Evolutionary conservation across 352 stramenopile species (phyloP), one percentile per base, ranked within the genome.

Genomic region (Saprolegnia diclina): DNA sequence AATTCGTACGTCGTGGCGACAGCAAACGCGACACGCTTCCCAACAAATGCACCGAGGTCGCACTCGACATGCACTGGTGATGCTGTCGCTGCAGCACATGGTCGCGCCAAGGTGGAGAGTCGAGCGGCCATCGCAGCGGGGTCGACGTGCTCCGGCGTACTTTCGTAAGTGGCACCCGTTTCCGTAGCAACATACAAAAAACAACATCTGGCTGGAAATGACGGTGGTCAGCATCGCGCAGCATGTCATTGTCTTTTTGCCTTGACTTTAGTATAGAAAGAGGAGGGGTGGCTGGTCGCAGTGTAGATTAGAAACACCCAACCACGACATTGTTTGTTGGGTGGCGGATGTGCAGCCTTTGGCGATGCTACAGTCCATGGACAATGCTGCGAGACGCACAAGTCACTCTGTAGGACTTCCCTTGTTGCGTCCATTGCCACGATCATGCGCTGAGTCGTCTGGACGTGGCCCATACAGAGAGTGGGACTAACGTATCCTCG

Each of bases 1-100:
- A 69, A 69, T 16, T 61, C 63, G 22, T 69, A 69, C 9, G 54
- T 61, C 42, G 63, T 69, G 52, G 52, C 63, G 19, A 37, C 24
- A 0, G 45, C 48, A 38, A 69, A 69, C 9, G 10, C 50, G 10
- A 69, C n/a, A 11, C 53, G 48, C 37, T 69, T 69, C 13, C 13
- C 18, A 3, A 10, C 42, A n/a, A 48, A n/a, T 11, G 11, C 42
- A 48, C 13, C 42, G 13, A 48, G 42, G 18, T 48, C 42, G 18
- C 42, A 48, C 1, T 48, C 42, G 42, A 48, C 42, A n/a, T 48
- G 42, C 42, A 48, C 1, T 3, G 42, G 42, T 7, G 42, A 48
- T n/a, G 42, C 42, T 48, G 42, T 48, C 18, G 42, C 42, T 3
- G 13, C 11, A n/a, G 42, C 18, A 48, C 13, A 35, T 5, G 29